A percentile compares a stretch with the other conserved stretches of the same genome.
These are phyloP conservation scores for Leptographium wingfieldii DNA, from an alignment of 2,329 filamentous ascomycete genomes.

Conservation along the genomic window DNA sequence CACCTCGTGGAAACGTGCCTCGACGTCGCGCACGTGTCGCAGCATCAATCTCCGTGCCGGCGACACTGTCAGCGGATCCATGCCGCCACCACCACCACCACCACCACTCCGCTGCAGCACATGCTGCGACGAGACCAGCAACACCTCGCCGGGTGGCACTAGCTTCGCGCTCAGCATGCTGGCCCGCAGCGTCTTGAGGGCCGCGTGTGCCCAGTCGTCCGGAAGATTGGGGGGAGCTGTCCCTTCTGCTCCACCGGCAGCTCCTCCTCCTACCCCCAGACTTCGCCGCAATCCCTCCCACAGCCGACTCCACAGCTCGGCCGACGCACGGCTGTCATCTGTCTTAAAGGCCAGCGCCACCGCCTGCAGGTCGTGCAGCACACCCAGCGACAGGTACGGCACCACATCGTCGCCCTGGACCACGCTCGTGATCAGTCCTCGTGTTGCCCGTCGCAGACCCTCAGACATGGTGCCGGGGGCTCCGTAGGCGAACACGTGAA, in stretches of 20 bases:
- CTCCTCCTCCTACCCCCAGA: conserved; percentile 37
- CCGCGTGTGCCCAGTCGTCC: conserved; percentile 58
- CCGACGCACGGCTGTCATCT: conserved; percentile 54
- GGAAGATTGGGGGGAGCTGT: conserved; percentile 17
- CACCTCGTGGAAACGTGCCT: conserved; percentile 56
- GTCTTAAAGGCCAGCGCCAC: conserved; percentile 61
- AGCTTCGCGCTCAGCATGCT: conserved; percentile 59
- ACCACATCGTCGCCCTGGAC: conserved; percentile 64
- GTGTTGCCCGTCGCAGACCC: conserved; percentile 54
- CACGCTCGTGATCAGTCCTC: conserved; percentile 62
- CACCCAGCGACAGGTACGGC: conserved; percentile 58
- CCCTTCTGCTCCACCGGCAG: background rate
- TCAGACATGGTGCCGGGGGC: conserved; percentile 62
- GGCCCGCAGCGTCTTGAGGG: conserved; percentile 51
- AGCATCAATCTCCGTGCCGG: conserved; percentile 58
- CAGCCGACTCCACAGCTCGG: conserved; percentile 52
- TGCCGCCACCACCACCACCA: conserved; percentile 20
- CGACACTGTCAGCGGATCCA: conserved; percentile 16
- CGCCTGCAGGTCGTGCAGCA: conserved; percentile 63
- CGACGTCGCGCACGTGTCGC: conserved; percentile 59
- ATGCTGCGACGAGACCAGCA: conserved; percentile 54
- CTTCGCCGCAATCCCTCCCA: conserved; percentile 31
- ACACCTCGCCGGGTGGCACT: conserved; percentile 64
- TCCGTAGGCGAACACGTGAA: conserved; percentile 71
- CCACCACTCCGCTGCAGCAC: conserved; percentile 44